These are phyloP conservation scores for Chlorella sp. DNA, from an alignment of 139 green algal species.

Conservation along the genomic window DNA sequence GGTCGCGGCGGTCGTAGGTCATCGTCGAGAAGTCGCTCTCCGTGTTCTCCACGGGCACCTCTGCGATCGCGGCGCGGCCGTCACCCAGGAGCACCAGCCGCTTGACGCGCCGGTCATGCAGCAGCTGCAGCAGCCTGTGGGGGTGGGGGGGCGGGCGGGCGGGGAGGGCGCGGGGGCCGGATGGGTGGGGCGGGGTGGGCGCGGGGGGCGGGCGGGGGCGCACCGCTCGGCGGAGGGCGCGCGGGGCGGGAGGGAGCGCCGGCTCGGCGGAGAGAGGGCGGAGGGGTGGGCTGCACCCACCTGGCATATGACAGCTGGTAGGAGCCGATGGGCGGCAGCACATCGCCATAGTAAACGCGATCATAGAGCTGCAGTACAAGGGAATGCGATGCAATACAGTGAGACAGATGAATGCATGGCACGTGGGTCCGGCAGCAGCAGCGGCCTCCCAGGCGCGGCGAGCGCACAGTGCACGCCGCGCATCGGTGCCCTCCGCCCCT, in stretches of 20 bases:
- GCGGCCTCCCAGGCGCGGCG: too few relatives aligned
- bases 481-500: too few relatives aligned
- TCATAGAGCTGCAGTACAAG: constrained; percentile 46
- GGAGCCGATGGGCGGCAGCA: constrained; percentile 50
- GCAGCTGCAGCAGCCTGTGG: constrained; percentile 58
- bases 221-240: neutral
- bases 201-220: too few relatives aligned
- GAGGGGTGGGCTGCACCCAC: neutral
- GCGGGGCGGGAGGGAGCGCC: too few relatives aligned
- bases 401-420: too few relatives aligned
- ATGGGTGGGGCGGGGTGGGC: neutral
- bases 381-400: too few relatives aligned
- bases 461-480: too few relatives aligned
- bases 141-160: neutral
- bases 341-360: constrained; percentile 47
- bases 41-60: constrained; percentile 60
- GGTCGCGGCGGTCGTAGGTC: constrained; percentile 30
- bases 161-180: too few relatives aligned
- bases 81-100: constrained; percentile 65
- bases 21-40: constrained; percentile 27
- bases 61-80: constrained; percentile 69
- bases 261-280: too few relatives aligned
- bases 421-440: too few relatives aligned
- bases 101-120: constrained; percentile 61
- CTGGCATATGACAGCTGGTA: constrained; percentile 43